phyloP scores from a whole-genome alignment of 2,329 filamentous ascomycete species.

The Rhinocladiella similis region DNA sequence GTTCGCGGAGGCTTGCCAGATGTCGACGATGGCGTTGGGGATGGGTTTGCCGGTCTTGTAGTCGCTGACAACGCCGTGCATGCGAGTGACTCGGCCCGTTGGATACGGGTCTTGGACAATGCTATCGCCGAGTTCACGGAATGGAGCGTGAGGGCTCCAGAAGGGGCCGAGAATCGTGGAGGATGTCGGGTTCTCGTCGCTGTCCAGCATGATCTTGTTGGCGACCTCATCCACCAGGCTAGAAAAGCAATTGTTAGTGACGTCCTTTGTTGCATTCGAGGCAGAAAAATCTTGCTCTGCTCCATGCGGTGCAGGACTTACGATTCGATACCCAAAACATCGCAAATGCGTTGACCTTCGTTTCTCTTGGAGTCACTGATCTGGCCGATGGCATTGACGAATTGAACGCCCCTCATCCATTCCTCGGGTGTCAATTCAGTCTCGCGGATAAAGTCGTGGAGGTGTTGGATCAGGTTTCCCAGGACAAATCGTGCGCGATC shows the following conservation, averaged over 20 bases:
- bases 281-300: too few species aligned
- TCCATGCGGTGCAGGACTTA: slow-evolving; percentile 39
- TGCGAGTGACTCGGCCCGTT: slow-evolving; percentile 61
- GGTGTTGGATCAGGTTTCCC: slow-evolving; percentile 64
- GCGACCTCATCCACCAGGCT: slow-evolving; percentile 77
- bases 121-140: slow-evolving; percentile 64
- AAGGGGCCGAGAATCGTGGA: slow-evolving; percentile 76
- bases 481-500: slow-evolving; percentile 66
- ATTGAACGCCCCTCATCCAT: slow-evolving; percentile 74
- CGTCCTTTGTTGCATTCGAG: too few species aligned
- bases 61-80: slow-evolving; percentile 69
- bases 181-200: slow-evolving; percentile 65
- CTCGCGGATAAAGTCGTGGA: slow-evolving; percentile 78
- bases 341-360: slow-evolving; percentile 71
- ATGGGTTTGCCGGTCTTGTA: slow-evolving; percentile 67
- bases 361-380: slow-evolving; percentile 68
- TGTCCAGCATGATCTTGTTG: slow-evolving; percentile 64
- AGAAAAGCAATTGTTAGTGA: slow-evolving; percentile 13
- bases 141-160: slow-evolving; percentile 74
- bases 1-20: slow-evolving; percentile 76
- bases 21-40: slow-evolving; percentile 68
- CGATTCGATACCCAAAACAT: slow-evolving; percentile 71
- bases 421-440: slow-evolving; percentile 75
- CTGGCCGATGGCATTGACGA: slow-evolving; percentile 73
- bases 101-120: slow-evolving; percentile 64